Conservation (phyloP, 1,139 yeast species). For the Taphrina deformans region DNA sequence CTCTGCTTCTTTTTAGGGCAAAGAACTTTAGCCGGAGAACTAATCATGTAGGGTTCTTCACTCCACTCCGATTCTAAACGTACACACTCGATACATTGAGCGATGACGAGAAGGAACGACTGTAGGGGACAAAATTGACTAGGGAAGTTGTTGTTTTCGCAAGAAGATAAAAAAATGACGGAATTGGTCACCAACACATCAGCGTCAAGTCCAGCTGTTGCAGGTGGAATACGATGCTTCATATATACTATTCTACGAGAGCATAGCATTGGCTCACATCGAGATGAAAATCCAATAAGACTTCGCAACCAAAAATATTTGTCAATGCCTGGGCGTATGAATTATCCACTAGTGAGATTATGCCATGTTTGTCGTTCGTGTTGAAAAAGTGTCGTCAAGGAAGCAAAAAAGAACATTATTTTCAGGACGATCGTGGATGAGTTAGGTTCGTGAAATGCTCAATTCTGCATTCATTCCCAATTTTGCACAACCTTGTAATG, state of each 20-base stretch:
- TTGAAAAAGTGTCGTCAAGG: too few species aligned
- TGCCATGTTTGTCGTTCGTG: too few species aligned
- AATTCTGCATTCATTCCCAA: too few species aligned
- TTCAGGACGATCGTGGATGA: too few species aligned
- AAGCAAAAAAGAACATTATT: too few species aligned
- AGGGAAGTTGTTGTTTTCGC: neutral
- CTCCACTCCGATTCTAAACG: conserved; percentile 34
- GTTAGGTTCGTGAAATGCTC: too few species aligned
- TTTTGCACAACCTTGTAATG: too few species aligned
- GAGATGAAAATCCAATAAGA: neutral
- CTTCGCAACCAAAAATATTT: neutral
- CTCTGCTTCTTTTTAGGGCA: neutral
- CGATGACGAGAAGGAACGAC: neutral
- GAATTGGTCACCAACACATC: neutral
- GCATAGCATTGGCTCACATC: conserved; percentile 24
- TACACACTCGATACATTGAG: neutral
- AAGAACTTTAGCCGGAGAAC: neutral
- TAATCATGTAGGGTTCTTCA: conserved; percentile 25
- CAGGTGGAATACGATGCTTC: neutral
- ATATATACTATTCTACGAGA: conserved; percentile 2
- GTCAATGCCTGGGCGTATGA: too few species aligned
- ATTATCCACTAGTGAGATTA: too few species aligned
- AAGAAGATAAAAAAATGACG: neutral
- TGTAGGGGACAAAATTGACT: neutral
- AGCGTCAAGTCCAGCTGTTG: neutral